Evolutionary conservation across 805 yeast species (phyloP), one percentile per base, ranked within the genome.

Genomic region (Metschnikowia lochheadii): DNA sequence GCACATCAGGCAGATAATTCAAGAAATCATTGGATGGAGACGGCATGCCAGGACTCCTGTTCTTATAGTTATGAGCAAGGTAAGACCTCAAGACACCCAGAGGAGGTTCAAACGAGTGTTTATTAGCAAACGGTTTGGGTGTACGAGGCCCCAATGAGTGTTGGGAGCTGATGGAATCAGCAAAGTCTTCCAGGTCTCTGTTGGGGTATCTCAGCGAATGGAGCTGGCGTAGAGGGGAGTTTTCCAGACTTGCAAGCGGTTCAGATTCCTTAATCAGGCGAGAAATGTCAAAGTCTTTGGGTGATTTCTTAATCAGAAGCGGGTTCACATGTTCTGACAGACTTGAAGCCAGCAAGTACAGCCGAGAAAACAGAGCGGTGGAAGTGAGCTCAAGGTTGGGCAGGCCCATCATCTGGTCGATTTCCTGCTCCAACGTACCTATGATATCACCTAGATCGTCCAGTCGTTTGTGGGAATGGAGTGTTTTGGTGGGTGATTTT

Each of bases 401-500:
- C 41, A 41, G 38, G 29, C 40, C 46, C 48, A 55, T 43, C 42
- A 62, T 56, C 35, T 54, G 56, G 44, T 56, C 65, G 34, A 65
- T 62, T 45, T 65, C 67, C 14, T 48, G 45, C 33, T 64, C 66
- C 23, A 65, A 47, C 18, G 61, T 50, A 6, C 55, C 64, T 26
- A 65, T 64, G 33, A 65, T 55, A 50, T 65, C 67, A 35, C 54
- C 49, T 42, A 61, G 43, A 15, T 53, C 40, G 26, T 35, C 33
- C 43, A 29, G 43, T 4, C 14, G n/a, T 29, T 40, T 15, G 15
- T 40, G 21, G 15, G 43, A 15, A 2, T 39, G 41, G 18, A 21
- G 8, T 3, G 15, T 13, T 11, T 11, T 18, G 26, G 23, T 10
- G 8, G 23, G 23, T 7, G 18, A 13, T 10, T 3, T 18, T 11